Percentiles rank a stretch among this genome's conserved stretches.
phyloP scores from a whole-genome alignment of 345 rosid species.

The Passiflora organensis region DNA sequence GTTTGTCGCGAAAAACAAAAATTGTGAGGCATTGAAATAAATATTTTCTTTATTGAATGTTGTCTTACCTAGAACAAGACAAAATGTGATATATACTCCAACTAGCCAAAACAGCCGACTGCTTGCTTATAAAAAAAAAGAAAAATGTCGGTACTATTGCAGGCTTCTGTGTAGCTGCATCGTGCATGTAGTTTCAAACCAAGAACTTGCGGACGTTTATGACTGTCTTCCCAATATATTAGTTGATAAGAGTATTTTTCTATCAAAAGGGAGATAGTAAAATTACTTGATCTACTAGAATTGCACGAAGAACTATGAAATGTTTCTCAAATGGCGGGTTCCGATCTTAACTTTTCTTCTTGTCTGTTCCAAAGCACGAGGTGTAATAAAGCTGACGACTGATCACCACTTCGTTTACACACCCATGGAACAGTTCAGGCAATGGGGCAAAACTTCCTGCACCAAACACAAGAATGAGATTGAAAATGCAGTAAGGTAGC shows the following conservation, averaged over 20 bases:
- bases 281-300: neutral
- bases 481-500: neutral
- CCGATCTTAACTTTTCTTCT: neutral
- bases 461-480: conserved; percentile 5
- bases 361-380: conserved; percentile 9
- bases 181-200: neutral
- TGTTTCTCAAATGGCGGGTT: no score
- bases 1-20: neutral
- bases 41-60: neutral
- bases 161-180: conserved; percentile 7
- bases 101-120: neutral
- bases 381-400: conserved; percentile 4
- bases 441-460: conserved; percentile 23
- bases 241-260: neutral
- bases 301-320: neutral
- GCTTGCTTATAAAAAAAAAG: neutral
- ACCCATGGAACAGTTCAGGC: neutral
- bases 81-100: neutral
- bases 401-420: neutral
- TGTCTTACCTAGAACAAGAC: neutral
- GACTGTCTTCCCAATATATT: neutral
- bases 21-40: neutral
- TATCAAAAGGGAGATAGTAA: neutral
- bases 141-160: neutral
- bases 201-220: neutral